These are phyloP conservation scores for Botrytis hyacinthi DNA, from an alignment of 2,329 filamentous ascomycete genomes.

Conservation along the genomic window DNA sequence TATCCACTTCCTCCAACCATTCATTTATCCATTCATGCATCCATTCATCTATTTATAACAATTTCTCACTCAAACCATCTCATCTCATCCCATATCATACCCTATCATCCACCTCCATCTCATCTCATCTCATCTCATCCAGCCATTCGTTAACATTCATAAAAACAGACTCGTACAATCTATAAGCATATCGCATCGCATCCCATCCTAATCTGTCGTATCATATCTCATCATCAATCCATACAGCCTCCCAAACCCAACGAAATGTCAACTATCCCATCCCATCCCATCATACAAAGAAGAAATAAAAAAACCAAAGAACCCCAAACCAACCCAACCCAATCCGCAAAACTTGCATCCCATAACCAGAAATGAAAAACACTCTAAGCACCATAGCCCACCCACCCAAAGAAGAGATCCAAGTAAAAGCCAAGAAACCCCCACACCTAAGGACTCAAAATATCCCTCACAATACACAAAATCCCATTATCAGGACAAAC, in stretches of 20 bases:
- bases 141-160: neutral
- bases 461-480: slow-evolving; percentile 34
- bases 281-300: neutral
- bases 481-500: slow-evolving; percentile 52
- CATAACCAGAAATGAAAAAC: neutral
- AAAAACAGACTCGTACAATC: neutral
- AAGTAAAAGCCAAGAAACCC: neutral
- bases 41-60: neutral
- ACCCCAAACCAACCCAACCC: neutral
- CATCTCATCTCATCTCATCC: neutral
- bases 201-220: neutral
- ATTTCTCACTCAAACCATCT: neutral
- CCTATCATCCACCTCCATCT: neutral
- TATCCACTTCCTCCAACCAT: neutral
- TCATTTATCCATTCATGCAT: neutral
- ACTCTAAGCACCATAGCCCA: neutral
- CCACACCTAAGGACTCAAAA: slow-evolving; percentile 27
- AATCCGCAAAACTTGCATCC: neutral
- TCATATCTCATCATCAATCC: neutral
- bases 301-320: neutral
- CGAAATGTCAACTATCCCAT: neutral
- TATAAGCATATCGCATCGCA: neutral
- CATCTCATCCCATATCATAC: neutral
- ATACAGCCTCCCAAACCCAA: neutral
- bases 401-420: neutral